Evolutionary conservation across 2,329 filamentous ascomycete genomes (phyloP), one percentile per base, ranked within the genome.

Genomic region (Epichloe aotearoae): DNA sequence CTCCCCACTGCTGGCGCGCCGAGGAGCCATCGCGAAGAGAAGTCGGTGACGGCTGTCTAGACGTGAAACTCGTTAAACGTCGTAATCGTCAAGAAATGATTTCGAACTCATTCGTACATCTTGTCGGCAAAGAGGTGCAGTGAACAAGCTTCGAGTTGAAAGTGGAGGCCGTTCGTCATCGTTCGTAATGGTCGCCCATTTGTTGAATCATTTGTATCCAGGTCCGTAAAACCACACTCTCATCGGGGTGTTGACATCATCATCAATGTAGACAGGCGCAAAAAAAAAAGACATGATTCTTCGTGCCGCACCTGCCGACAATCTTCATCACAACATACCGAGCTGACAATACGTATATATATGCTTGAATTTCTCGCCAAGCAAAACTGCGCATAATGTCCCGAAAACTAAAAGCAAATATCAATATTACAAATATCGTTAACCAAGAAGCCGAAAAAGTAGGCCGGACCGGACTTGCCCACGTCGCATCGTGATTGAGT

Each of bases 31-130:
- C 55, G 56, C 55, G 56, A 60, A 57, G 55, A 61, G 55, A 59
- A 59, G 65, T 61, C 58, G 61, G 61, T 62, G 61, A 3, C 64
- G 64, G 65, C 65, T 69, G 67, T 71, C 68, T 71, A 70, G 68
- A 70, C 68, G 64, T 71, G 49, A 64, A 69, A 63, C 65, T 71
- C 68, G 65, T 71, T 64, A 70, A 69, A 65, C 66, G 65, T 69
- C 67, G 65, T 69, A 65, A 68, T 71, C 68, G 66, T 71, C 68
- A 70, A 66, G 64, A 63, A 64, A 64, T 51, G 42, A 39, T 49
- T 50, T 51, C 44, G 36, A 47, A 42, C 38, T 46, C 46, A 36
- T 50, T 53, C 52, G 47, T 53, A 49, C 41, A 46, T 51, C 49
- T 51, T 50, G 41, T 53, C 49, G 30, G 52, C 41, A 53, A 51